Base-by-base conservation (phyloP, 768 basidiomycete species). In the Chalciporus sphaerocephalus region DNA sequence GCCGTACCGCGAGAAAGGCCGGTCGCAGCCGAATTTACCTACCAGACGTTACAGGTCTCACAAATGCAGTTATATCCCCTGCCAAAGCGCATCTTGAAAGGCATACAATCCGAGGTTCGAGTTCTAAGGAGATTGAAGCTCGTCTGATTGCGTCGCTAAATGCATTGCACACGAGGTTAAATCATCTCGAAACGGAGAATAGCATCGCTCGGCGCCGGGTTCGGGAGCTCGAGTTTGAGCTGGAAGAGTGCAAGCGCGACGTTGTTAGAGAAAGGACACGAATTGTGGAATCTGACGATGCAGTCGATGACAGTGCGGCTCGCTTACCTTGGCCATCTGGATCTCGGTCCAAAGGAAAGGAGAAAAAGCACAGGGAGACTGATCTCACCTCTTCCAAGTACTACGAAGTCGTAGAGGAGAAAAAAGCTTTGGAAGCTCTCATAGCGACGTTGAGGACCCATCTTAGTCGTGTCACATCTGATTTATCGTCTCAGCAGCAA, bases 351-450 rank as follows among this genome's bases (percentile, higher is more conserved):
- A 65, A 58, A 39, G 60, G 60, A 6, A 67, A 65, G 24, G 60
- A 65, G 40, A 61, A 21, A 42, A 57, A 52, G 38, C 36, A 30
- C 20, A 73, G 71, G 33, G 70, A 69, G 9, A 67, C 69, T 38
- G 68, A 73, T 12, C 37, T 43, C 2, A 34, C 73, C 21, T 61
- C 69, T 18, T 69, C 73, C 49, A 70, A 83, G 41, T 91, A 92
- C 53, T 75, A 75, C 46, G 85, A 88, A 52, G 85, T 80, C 5
- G 86, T 94, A 0, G 85, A 89, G 50, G 91, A 93, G 64, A 93
- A 93, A 64, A 89, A 89, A 74, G 92, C 88, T 13, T 71, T 96
- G 2, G 92, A 95, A 64, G 79, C 84, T 0, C 71, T 95, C 6
- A 84, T 94, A 41, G 62, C 71, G 3, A 83, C 82, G 0, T 75